These are phyloP conservation scores for Microbotryomycetes sp. DNA, from an alignment of 1,284 basidiomycete genomes.

Conservation along the genomic window DNA sequence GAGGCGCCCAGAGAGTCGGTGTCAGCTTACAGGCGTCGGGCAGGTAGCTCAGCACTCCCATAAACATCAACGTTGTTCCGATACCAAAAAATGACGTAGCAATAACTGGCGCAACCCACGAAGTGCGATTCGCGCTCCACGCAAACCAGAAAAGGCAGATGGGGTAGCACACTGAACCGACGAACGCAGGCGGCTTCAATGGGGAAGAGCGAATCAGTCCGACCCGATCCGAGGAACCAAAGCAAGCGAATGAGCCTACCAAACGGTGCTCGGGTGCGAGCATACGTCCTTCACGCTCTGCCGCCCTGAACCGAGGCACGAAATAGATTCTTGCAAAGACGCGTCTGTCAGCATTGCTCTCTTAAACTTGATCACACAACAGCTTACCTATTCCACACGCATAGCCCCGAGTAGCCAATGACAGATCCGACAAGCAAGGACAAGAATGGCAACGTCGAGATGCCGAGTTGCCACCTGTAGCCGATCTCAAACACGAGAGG, in stretches of 20 bases:
- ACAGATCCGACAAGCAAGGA: constrained; percentile 35
- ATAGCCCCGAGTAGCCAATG: constrained; percentile 29
- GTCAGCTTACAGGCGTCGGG: constrained; percentile 19
- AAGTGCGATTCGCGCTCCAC: constrained; percentile 35
- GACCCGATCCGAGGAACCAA: too few relatives aligned
- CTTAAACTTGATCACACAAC: too few relatives aligned
- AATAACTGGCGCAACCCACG: constrained; percentile 37
- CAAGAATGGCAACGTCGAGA: constrained; percentile 33
- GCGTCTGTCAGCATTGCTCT: too few relatives aligned
- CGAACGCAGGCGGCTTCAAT: constrained; percentile 24
- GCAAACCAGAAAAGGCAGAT: constrained; percentile 39
- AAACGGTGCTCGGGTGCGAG: constrained; percentile 35
- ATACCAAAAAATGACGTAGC: constrained; percentile 33
- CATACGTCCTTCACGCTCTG: constrained; percentile 9
- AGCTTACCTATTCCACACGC: constrained; percentile 34
- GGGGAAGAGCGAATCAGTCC: too few relatives aligned
- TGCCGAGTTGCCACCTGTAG: constrained; percentile 28
- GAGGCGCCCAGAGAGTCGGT: too few relatives aligned
- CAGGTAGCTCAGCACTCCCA: constrained; percentile 24
- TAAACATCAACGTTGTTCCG: constrained; percentile 33
- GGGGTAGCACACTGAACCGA: constrained; percentile 35
- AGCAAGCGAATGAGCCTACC: too few relatives aligned
- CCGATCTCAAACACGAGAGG: constrained; percentile 7
- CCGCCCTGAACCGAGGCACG: constrained; percentile 23
- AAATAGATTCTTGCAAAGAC: constrained; percentile 30